Percentiles rank a stretch among this genome's conserved stretches.
phyloP scores from a whole-genome alignment of 208 protist species.

The Wallacemonas sp. region DNA sequence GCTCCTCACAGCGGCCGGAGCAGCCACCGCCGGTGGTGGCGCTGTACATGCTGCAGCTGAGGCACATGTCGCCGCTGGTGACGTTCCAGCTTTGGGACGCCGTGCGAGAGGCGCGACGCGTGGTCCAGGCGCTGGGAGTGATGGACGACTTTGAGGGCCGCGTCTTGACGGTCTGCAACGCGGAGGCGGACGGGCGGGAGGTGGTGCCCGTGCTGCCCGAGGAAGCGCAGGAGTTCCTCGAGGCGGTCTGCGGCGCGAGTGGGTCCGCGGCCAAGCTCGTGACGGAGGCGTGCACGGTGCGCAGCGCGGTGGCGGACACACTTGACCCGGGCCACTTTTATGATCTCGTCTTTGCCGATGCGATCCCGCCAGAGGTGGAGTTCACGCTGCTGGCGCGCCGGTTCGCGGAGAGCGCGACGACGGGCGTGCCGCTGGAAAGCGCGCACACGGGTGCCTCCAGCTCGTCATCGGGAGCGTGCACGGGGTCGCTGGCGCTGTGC shows the following conservation, averaged over 20 bases:
- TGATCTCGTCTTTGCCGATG: slow-evolving; percentile 48
- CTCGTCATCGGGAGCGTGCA: neutral
- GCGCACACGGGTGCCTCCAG: slow-evolving; percentile 12
- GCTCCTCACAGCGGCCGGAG: neutral
- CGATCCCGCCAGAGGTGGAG: slow-evolving; percentile 48
- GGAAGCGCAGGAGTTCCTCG: slow-evolving; percentile 37
- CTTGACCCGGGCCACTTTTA: slow-evolving; percentile 38
- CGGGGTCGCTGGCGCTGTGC: slow-evolving; percentile 54
- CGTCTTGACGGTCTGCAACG: slow-evolving; percentile 28
- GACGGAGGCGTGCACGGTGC: slow-evolving; percentile 26
- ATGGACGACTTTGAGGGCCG: slow-evolving; percentile 48
- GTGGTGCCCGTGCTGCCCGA: slow-evolving; percentile 23
- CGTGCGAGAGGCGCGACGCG: slow-evolving; percentile 14
- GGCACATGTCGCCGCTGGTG: slow-evolving; percentile 28
- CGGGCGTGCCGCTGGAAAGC: slow-evolving; percentile 10
- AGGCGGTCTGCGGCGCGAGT: slow-evolving; percentile 27
- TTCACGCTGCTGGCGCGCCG: slow-evolving; percentile 67
- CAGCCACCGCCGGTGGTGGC: neutral
- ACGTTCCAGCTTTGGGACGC: slow-evolving; percentile 24
- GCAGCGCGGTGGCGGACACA: neutral
- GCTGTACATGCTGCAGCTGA: slow-evolving; percentile 20
- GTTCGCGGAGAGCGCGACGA: slow-evolving; percentile 59
- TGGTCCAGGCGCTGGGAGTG: slow-evolving; percentile 23
- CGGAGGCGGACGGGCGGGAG: slow-evolving; percentile 4
- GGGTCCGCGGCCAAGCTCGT: slow-evolving; percentile 56